Conservation (phyloP, 768 basidiomycete genomes). For the Phlegmacium glaucopus region DNA sequence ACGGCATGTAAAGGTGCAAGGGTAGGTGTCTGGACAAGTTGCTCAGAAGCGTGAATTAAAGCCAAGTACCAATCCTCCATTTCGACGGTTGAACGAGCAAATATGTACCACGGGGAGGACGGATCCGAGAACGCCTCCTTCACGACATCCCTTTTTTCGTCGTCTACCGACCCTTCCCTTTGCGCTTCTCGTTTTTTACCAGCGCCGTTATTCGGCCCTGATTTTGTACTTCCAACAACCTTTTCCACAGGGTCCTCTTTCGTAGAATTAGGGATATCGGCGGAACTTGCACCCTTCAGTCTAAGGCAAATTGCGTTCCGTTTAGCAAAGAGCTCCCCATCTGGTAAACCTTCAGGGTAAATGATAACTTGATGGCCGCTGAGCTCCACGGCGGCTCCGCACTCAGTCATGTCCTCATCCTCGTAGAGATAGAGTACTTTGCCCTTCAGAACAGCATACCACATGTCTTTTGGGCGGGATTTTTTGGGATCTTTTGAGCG, state of each 20-base stretch:
- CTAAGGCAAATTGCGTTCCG: conserved; percentile 83
- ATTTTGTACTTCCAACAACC: conserved; percentile 27
- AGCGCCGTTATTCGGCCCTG: conserved; percentile 21
- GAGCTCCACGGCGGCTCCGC: conserved; percentile 87
- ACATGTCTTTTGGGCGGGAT: conserved; percentile 86
- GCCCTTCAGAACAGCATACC: conserved; percentile 90
- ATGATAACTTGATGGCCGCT: conserved; percentile 73
- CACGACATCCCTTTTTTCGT: conserved; percentile 42
- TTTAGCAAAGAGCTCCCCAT: conserved; percentile 90
- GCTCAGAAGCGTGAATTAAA: conserved; percentile 68
- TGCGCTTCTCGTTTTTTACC: conserved; percentile 30
- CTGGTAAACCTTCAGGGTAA: conserved; percentile 69
- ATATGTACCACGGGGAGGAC: conserved; percentile 87
- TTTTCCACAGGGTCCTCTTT: conserved; percentile 46
- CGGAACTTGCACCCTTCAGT: conserved; percentile 40
- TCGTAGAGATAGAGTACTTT: conserved; percentile 91
- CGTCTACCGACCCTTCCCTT: conserved; percentile 34
- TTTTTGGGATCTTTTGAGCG: conserved; percentile 82
- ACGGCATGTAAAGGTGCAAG: conserved; percentile 59
- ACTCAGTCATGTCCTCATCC: conserved; percentile 87
- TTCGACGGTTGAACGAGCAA: conserved; percentile 80
- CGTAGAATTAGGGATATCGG: conserved; percentile 45
- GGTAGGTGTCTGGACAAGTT: conserved; percentile 59
- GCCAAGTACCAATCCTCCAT: conserved; percentile 98
- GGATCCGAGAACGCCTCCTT: conserved; percentile 49